A percentile compares a stretch with the other conserved stretches of the same genome.
phyloP scores from a whole-genome alignment of 225 moss, liverwort and hornwort genomes.

The Takakia lepidozioides region DNA sequence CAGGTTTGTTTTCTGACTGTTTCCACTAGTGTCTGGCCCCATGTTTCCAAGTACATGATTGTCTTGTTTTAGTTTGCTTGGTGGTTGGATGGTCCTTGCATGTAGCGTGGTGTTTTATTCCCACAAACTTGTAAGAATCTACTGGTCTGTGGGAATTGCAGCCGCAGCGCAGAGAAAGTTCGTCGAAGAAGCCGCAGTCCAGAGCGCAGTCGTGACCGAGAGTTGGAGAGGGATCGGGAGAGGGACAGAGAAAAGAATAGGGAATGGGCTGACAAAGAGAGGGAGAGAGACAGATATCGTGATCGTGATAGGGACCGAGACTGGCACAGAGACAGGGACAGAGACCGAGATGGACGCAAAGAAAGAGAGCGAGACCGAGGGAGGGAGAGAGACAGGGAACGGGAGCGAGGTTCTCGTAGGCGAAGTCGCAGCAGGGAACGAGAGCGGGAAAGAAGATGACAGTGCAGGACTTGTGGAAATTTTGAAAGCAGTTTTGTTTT shows the following conservation, averaged over 20 bases:
- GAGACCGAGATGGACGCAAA: slow-evolving; percentile 35
- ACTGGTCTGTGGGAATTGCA: too few species aligned
- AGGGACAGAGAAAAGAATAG: slow-evolving; percentile 48
- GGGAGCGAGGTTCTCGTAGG: slow-evolving; percentile 25
- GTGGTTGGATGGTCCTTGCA: too few species aligned
- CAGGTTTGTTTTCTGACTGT: slow-evolving; percentile 18
- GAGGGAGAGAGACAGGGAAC: slow-evolving; percentile 43
- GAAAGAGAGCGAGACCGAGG: slow-evolving; percentile 49
- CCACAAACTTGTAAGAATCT: too few species aligned
- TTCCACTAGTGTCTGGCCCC: too few species aligned
- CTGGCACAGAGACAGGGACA: slow-evolving; percentile 46
- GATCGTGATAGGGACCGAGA: slow-evolving; percentile 50
- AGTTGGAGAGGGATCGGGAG: slow-evolving; percentile 40
- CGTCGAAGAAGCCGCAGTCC: slow-evolving; percentile 49
- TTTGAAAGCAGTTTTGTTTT: too few species aligned
- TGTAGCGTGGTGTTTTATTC: too few species aligned
- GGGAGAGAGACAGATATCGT: slow-evolving; percentile 29
- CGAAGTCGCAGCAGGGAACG: slow-evolving; percentile 13
- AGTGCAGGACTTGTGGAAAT: too few species aligned
- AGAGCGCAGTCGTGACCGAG: slow-evolving; percentile 57
- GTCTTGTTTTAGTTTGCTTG: too few species aligned
- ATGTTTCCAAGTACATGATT: too few species aligned
- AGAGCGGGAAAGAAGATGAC: slow-evolving; percentile 24
- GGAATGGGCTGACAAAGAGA: slow-evolving; percentile 31
- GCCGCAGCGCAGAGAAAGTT: slow-evolving; percentile 65